Percentiles rank a stretch among this genome's conserved stretches.
Evolutionary conservation across 164 flowering plant genomes (phyloP).

Genomic region (Litsea cubeba): DNA sequence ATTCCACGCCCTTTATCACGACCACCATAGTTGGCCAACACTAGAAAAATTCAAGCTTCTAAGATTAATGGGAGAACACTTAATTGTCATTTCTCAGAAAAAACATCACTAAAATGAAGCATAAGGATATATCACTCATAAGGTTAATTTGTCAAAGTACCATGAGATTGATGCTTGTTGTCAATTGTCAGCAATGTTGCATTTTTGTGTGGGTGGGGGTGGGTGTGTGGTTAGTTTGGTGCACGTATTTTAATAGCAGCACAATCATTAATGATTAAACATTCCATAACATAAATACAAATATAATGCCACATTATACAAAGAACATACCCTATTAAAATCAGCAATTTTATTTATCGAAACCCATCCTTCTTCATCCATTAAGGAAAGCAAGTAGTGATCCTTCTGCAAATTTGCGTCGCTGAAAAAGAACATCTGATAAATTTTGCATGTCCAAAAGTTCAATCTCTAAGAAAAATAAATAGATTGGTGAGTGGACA

Average conservation of each 20-base stretch:
- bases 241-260: background rate
- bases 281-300: background rate
- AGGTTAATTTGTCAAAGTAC: background rate
- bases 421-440: conserved; percentile 39
- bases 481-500: too few species aligned
- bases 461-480: too few species aligned
- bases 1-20: too few species aligned
- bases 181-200: too few species aligned
- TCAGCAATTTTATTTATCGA: conserved; percentile 61
- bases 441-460: background rate
- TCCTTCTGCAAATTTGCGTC: conserved; percentile 79
- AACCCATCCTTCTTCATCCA: conserved; percentile 96
- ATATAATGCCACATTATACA: background rate
- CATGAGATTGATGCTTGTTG: background rate
- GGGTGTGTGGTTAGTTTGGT: too few species aligned
- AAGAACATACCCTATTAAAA: conserved; percentile 68
- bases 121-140: too few species aligned
- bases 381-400: conserved; percentile 54
- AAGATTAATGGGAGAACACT: background rate
- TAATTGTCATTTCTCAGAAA: too few species aligned
- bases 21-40: too few species aligned
- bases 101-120: too few species aligned
- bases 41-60: too few species aligned
- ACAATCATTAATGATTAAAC: background rate
- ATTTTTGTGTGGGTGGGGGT: too few species aligned